Evolutionary conservation across 2,329 filamentous ascomycete species (phyloP).

Genomic region (Ramichloridium luteum): DNA sequence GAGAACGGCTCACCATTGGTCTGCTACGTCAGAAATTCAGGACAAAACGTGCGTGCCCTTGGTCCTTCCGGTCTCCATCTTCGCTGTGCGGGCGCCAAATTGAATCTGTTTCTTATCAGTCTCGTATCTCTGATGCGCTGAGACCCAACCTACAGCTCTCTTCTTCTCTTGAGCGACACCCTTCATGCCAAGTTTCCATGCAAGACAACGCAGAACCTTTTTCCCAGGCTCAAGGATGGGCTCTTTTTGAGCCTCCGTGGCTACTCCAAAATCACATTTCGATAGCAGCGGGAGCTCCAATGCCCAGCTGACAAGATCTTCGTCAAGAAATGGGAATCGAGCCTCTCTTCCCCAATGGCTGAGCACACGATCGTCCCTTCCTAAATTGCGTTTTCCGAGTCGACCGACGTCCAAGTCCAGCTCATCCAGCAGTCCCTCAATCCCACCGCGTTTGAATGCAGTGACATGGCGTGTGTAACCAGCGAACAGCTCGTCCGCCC

Average conservation of each 20-base stretch:
- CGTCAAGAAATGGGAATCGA: conserved; percentile 83
- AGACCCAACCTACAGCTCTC: conserved; percentile 52
- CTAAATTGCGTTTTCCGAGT: conserved; percentile 86
- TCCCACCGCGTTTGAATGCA: conserved; percentile 59
- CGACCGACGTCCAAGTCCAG: conserved; percentile 73
- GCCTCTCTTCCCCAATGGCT: conserved; percentile 81
- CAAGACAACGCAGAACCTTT: conserved; percentile 64
- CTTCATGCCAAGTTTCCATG: conserved; percentile 59
- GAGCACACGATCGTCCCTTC: conserved; percentile 83
- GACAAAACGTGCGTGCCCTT: conserved; percentile 36
- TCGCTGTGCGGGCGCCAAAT: conserved; percentile 32
- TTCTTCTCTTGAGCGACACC: conserved; percentile 79
- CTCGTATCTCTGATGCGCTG: neutral
- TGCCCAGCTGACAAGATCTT: conserved; percentile 71
- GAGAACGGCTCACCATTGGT: conserved; percentile 1
- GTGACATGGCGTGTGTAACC: conserved; percentile 77
- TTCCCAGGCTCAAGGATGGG: conserved; percentile 61
- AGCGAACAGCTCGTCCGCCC: conserved; percentile 91
- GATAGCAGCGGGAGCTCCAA: conserved; percentile 62
- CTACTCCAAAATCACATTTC: conserved; percentile 66
- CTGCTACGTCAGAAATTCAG: conserved; percentile 11
- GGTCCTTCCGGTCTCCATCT: conserved; percentile 37
- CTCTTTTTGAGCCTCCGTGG: conserved; percentile 14
- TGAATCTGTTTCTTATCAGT: conserved; percentile 27
- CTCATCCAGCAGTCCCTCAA: conserved; percentile 63